Percentiles rank a stretch among this genome's conserved stretches.
Evolutionary conservation across 1,284 basidiomycete species (phyloP).

Genomic region (Papiliotrema flavescens): DNA sequence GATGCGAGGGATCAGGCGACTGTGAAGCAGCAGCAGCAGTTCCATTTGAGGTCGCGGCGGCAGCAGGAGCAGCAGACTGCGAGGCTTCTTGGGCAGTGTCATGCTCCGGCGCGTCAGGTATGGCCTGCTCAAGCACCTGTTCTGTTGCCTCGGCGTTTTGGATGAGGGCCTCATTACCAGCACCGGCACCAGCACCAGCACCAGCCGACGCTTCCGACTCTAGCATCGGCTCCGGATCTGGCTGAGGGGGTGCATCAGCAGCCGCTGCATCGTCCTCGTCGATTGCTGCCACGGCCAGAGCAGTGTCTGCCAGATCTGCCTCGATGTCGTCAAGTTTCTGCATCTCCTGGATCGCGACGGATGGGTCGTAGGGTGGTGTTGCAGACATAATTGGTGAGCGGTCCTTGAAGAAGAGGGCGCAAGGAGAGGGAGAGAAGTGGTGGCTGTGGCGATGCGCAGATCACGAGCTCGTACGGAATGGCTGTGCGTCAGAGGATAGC

Average conservation of each 20-base stretch:
- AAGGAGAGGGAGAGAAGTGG: no score
- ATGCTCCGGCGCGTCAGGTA: conserved; percentile 2
- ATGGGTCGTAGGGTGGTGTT: not conserved
- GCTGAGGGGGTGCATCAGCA: not conserved
- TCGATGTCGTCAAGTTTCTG: conserved; percentile 31
- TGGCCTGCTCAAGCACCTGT: conserved; percentile 6
- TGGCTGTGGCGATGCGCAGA: no score
- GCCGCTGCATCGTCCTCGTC: no score
- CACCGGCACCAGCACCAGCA: not conserved
- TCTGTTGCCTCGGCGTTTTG: conserved; percentile 5
- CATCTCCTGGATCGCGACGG: conserved; percentile 19
- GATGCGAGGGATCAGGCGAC: not conserved
- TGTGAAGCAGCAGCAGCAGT: not conserved
- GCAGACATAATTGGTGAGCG: not conserved
- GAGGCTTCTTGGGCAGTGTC: not conserved
- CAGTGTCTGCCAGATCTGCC: conserved; percentile 33
- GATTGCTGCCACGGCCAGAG: conserved; percentile 17
- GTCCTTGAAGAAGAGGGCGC: no score
- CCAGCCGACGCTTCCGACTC: not conserved
- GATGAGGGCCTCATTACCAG: not conserved
- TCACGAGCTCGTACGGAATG: no score
- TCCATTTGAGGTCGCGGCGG: not conserved
- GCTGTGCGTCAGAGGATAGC: no score
- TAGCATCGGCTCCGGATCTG: not conserved
- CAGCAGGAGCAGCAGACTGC: not conserved